A percentile compares a stretch with the other conserved stretches of the same genome.
Evolutionary conservation across 139 green algal genomes (phyloP).

Genomic region (Chloropicon primus): DNA sequence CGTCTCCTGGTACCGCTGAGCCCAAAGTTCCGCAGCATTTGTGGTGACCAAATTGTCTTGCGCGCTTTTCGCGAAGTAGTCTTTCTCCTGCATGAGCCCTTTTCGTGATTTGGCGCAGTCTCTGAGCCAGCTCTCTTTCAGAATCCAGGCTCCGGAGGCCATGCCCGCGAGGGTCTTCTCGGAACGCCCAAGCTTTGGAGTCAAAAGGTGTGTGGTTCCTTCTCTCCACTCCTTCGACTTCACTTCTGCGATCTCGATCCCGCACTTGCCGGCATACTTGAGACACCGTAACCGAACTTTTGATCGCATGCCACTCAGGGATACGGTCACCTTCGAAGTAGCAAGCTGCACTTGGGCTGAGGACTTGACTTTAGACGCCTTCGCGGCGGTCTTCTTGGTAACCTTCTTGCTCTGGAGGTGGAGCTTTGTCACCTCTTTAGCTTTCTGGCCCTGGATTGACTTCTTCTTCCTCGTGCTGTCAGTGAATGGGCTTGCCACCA

Average conservation of each 20-base stretch:
- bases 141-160: neutral
- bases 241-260: neutral
- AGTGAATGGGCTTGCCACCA: neutral
- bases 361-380: neutral
- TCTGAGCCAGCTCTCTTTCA: neutral
- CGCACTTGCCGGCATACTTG: neutral
- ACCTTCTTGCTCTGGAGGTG: neutral
- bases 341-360: neutral
- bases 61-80: neutral
- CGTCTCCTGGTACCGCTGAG: neutral
- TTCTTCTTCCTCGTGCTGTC: neutral
- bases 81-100: neutral
- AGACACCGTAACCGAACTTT: neutral
- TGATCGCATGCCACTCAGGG: neutral
- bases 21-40: neutral
- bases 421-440: neutral
- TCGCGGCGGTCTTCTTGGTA: neutral
- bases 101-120: neutral
- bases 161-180: neutral
- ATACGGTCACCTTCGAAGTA: neutral
- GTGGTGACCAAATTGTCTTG: neutral
- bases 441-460: neutral
- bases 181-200: neutral
- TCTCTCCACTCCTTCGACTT: neutral
- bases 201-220: neutral